phyloP scores from a whole-genome alignment of 2,329 filamentous ascomycete species.

The Septoria linicola region DNA sequence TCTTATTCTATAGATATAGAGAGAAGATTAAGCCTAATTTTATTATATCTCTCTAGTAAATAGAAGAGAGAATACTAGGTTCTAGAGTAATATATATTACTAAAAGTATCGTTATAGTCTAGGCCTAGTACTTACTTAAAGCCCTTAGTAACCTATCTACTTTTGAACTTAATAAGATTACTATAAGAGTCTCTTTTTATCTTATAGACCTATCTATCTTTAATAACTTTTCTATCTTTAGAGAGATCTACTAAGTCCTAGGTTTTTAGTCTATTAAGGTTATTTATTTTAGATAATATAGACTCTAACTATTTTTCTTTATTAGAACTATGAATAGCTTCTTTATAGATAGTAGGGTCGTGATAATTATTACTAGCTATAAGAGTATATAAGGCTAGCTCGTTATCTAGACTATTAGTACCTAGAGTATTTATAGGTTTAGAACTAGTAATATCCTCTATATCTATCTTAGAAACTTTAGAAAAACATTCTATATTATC shows the following conservation, averaged over 20 bases:
- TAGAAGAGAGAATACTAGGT: background rate
- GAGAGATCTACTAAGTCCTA: slow-evolving; percentile 5
- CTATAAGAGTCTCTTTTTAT: background rate
- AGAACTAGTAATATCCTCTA: too few relatives aligned
- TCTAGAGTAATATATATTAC: slow-evolving; percentile 3
- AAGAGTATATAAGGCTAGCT: slow-evolving; percentile 2
- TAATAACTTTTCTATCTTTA: slow-evolving; percentile 2
- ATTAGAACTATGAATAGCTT: slow-evolving; percentile 2
- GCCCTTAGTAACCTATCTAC: slow-evolving; percentile 5
- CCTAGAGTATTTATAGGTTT: background rate
- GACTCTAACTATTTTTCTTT: background rate
- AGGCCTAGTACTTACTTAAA: slow-evolving; percentile 8
- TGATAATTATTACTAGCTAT: slow-evolving; percentile 1
- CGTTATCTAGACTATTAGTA: slow-evolving; percentile 6
- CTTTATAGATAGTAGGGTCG: slow-evolving; percentile 11
- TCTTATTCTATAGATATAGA: slow-evolving; percentile 10
- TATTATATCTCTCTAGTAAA: slow-evolving; percentile 11
- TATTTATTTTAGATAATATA: slow-evolving; percentile 5
- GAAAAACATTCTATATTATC: too few relatives aligned
- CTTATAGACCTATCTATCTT: slow-evolving; percentile 10
- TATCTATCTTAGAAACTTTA: too few relatives aligned
- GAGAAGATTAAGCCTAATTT: slow-evolving; percentile 10
- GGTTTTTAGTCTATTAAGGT: background rate
- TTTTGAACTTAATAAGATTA: slow-evolving; percentile 7
- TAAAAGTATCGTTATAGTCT: slow-evolving; percentile 11